These are phyloP conservation scores for Cinchona pubescens DNA, from an alignment of 257 asterid species.

Conservation along the genomic window DNA sequence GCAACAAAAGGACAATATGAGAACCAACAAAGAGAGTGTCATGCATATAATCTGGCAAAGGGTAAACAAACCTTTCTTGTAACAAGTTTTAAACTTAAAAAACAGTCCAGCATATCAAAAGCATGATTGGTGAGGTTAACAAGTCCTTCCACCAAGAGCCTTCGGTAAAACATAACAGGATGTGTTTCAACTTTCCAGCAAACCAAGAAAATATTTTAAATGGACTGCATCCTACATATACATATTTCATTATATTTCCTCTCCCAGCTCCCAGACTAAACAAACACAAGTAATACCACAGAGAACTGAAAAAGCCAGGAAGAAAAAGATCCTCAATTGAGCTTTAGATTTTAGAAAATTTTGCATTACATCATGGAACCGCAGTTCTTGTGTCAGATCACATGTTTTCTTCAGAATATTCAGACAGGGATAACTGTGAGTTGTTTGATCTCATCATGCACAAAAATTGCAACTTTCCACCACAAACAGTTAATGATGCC, in stretches of 20 bases:
- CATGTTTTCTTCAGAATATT: constrained; percentile 36
- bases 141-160: not conserved
- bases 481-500: not conserved
- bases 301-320: not conserved
- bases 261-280: not conserved
- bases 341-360: not conserved
- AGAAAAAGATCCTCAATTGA: not conserved
- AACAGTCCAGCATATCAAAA: not conserved
- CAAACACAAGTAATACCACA: not conserved
- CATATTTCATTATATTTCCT: not conserved
- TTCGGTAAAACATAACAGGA: not conserved
- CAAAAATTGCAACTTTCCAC: constrained; percentile 19
- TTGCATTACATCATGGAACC: not conserved
- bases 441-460: constrained; percentile 39
- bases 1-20: not conserved
- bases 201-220: not conserved
- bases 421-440: constrained; percentile 68
- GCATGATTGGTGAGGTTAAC: not conserved
- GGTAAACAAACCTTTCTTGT: no score
- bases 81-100: not conserved
- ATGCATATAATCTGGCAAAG: no score
- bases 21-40: not conserved
- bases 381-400: constrained; percentile 39
- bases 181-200: not conserved
- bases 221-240: not conserved